Conservation (phyloP, 1,284 basidiomycete species). For the Pseudozyma hubeiensis region DNA sequence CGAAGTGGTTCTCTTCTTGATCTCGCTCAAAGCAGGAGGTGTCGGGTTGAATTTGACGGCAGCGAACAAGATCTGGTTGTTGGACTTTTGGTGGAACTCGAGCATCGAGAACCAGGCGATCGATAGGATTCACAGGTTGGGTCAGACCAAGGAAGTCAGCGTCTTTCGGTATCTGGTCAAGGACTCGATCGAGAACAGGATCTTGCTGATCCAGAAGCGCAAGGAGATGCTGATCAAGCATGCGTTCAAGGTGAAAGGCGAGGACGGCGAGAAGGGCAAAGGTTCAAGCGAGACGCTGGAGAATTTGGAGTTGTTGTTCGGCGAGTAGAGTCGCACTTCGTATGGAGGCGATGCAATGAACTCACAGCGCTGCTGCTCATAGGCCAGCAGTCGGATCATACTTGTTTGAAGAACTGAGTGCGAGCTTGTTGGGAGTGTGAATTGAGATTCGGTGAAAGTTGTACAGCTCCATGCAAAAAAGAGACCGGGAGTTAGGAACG, state of each 20-base stretch:
- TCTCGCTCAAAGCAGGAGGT: conserved; percentile 93
- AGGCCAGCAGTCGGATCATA: too few species aligned
- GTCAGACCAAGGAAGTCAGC: conserved; percentile 87
- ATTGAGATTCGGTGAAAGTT: too few species aligned
- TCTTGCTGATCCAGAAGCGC: conserved; percentile 82
- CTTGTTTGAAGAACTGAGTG: too few species aligned
- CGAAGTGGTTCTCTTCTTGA: conserved; percentile 79
- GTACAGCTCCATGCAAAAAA: too few species aligned
- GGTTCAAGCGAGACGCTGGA: conserved; percentile 54
- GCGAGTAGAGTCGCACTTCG: conserved; percentile 7
- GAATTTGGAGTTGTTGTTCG: conserved; percentile 63
- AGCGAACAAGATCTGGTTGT: conserved; percentile 65
- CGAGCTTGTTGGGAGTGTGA: too few species aligned
- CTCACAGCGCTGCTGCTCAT: too few species aligned
- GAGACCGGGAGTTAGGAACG: too few species aligned
- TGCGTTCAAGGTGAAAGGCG: conserved; percentile 33
- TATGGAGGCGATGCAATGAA: too few species aligned
- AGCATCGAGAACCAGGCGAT: conserved; percentile 79
- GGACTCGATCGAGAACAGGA: conserved; percentile 83
- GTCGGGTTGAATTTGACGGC: conserved; percentile 75
- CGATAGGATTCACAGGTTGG: conserved; percentile 78
- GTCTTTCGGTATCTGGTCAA: conserved; percentile 94
- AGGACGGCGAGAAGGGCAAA: background rate
- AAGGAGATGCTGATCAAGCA: conserved; percentile 87
- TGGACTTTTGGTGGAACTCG: conserved; percentile 67